phyloP scores from a whole-genome alignment of 139 green algal species.

The Zygnema cylindricum region DNA sequence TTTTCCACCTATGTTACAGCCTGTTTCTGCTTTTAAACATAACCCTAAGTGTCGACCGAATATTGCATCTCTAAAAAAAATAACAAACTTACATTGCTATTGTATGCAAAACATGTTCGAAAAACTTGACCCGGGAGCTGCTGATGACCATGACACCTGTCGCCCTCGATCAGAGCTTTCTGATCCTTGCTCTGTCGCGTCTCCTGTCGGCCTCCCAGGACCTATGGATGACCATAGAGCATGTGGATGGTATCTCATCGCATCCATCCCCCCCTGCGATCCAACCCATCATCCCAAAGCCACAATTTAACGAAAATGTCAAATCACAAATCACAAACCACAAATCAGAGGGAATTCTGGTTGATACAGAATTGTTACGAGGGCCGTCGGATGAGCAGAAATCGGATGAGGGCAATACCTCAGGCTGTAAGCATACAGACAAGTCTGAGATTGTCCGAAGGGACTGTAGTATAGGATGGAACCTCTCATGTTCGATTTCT shows the following conservation, averaged over 20 bases:
- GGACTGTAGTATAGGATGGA: no score
- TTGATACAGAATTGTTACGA: not conserved
- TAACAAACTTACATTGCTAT: no score
- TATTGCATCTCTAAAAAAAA: no score
- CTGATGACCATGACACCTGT: not conserved
- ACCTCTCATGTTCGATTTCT: no score
- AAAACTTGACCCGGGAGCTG: no score
- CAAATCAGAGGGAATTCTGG: not conserved
- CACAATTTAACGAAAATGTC: not conserved
- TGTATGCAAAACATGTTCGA: no score
- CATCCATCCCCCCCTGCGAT: not conserved
- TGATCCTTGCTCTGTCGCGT: not conserved
- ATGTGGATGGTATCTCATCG: not conserved
- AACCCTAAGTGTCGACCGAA: no score
- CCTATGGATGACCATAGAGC: not conserved
- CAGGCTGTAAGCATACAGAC: not conserved
- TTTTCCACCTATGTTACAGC: no score
- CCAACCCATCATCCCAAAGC: not conserved
- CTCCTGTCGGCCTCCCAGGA: not conserved
- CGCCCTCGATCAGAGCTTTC: not conserved
- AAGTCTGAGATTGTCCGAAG: not conserved
- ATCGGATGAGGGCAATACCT: no score
- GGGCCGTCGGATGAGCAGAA: not conserved
- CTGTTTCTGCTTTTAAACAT: no score
- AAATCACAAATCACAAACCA: not conserved